Evolutionary conservation across 148 eudicot genomes (phyloP), one percentile per base, ranked within the genome.

Genomic region (Diospyros lotus): DNA sequence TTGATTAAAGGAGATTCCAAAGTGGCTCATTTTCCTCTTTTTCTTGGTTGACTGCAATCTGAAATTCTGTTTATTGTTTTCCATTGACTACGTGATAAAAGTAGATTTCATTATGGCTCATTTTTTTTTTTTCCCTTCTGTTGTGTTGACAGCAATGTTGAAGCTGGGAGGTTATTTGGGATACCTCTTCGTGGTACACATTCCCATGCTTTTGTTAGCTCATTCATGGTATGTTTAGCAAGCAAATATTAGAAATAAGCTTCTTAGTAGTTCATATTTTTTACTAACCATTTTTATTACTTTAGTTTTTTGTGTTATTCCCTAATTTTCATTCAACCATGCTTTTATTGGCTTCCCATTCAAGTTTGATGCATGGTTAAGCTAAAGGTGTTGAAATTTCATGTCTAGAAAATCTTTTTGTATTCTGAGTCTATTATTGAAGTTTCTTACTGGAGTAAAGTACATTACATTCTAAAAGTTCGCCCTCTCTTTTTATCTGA

Each of bases 201-300:
- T 82, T 93, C 98, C 69, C 98, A 93, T 84, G 98, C 98, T 65
- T 93, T 91, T 89, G 98, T 93, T 73, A 93, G 97, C 89, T 93
- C 98, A 75, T 93, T 86, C 69, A 61, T 76, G 79, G 79, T 76
- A 48, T 5, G 79, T 76, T 48, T 44, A 61, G 40, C 58, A 53
- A 40, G 42, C 10, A 13, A 53, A 10, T 28, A 28, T 28, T 28
- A 28, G 28, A 28, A 28, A 28, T 28, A 28, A 28, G 28, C 28
- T 28, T 28, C 28, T 28, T 28, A 28, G 28, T 28, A 28, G 28
- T 28, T 28, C 28, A 28, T 28, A 28, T 28, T 28, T 28, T 28
- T 28, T 28, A 28, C 28, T 28, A 28, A 28, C 28, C 28, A 28
- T 28, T 28, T 28, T 28, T 28, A 28, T 28, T 28, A 28, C 28